A percentile compares a stretch with the other conserved stretches of the same genome.
Conservation (phyloP, 495 filamentous ascomycete genomes). For the Aspergillus funiculosus region DNA sequence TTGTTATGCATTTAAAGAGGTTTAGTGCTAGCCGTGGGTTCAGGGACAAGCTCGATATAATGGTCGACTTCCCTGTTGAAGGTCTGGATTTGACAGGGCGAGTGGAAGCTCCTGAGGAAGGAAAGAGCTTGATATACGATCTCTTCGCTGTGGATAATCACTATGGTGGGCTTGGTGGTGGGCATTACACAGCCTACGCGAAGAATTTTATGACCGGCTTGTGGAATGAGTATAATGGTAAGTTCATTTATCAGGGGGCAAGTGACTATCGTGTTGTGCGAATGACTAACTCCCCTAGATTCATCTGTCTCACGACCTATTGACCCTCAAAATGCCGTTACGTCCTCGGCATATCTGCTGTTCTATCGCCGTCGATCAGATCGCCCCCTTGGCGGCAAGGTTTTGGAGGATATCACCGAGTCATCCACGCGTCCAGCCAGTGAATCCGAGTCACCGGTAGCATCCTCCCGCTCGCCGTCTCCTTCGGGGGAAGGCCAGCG, state of each 20-base stretch:
- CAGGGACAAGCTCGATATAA: conserved; percentile 81
- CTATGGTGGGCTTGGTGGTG: conserved; percentile 83
- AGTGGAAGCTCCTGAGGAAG: conserved; percentile 70
- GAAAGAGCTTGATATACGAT: conserved; percentile 80
- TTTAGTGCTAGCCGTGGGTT: conserved; percentile 72
- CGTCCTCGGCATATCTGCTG: conserved; percentile 76
- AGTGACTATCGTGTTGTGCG: not conserved
- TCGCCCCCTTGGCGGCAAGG: conserved; percentile 67
- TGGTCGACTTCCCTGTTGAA: conserved; percentile 89
- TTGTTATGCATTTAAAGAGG: conserved; percentile 91
- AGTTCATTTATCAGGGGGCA: conserved; percentile 2
- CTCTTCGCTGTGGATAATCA: conserved; percentile 94
- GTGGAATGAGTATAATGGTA: conserved; percentile 97
- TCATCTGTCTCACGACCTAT: conserved; percentile 53
- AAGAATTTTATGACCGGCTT: conserved; percentile 77
- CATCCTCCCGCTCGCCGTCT: conserved; percentile 46
- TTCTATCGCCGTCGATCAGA: conserved; percentile 89
- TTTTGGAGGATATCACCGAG: conserved; percentile 61
- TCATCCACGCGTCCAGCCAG: conserved; percentile 42
- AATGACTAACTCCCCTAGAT: conserved; percentile 48
- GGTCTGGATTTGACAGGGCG: conserved; percentile 73
- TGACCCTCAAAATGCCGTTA: conserved; percentile 53
- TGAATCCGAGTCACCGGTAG: conserved; percentile 39
- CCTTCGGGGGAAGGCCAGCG: conserved; percentile 75
- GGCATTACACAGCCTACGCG: conserved; percentile 91